Evolutionary conservation across 768 basidiomycete species (phyloP), one percentile per base, ranked within the genome.

Genomic region (Termitomyces eurrhizus): DNA sequence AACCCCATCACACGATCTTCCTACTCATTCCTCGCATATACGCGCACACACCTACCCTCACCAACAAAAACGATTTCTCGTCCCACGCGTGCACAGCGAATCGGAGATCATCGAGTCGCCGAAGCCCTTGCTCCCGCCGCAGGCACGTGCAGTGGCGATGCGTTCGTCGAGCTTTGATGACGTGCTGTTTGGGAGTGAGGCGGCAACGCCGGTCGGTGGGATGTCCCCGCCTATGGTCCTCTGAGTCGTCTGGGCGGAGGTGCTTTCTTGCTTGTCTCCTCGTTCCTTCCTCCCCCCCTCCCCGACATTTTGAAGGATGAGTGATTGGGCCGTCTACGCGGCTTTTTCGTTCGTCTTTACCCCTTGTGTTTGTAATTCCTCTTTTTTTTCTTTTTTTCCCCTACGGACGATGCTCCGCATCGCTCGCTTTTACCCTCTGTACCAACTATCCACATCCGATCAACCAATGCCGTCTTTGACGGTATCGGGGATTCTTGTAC

Each of bases 101-200:
- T 84, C 85, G 36, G 84, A 80, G 65, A 73, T 88, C 12, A 83
- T 39, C 16, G 52, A 39, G 37, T 39, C 41, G n/a, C 12, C 84
- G 81, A 79, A 35, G 74, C 80, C 57, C 63, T 85, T 24, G 18
- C 44, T 46, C 9, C 44, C 35, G 45, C 49, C 18, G 11, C 56
- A 45, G 7, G 52, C 12, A 14, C 26, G 52, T 7, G 52, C 52
- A 18, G 33, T 33, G 24, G 45, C 52, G 26, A 21, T 66, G 29
- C 65, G 69, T 8, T 72, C 74, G 16, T 62, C 70, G 42, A 73
- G 67, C 52, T 56, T 70, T 7, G 67, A 67, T 37, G 62, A 62
- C 16, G 53, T 61, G 4, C 41, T 56, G 26, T 54, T 61, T 3
- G 48, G 46, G 32, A 62, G 61, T 41, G 61, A 57, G 14, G 37